Evolutionary conservation across 176 grass and related monocot genomes (phyloP).

Genomic region (Alopecurus myosuroides): DNA sequence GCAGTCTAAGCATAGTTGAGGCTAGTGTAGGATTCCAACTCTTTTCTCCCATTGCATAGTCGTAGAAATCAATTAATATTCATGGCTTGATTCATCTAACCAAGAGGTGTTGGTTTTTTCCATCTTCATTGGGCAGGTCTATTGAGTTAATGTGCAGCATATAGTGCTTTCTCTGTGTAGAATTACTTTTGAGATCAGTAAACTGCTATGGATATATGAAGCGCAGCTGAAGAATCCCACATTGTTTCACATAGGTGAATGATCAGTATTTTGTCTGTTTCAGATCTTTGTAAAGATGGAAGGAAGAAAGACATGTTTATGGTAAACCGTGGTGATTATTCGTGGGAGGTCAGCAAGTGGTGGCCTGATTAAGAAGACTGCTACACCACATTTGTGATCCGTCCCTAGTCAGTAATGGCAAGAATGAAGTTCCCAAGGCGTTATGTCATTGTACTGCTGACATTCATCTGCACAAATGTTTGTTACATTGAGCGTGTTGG

Average conservation of each 20-base stretch:
- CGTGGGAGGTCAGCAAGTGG: conserved; percentile 34
- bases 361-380: conserved; percentile 28
- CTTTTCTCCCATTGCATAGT: background rate
- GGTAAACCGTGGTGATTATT: conserved; percentile 32
- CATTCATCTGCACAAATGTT: conserved; percentile 3
- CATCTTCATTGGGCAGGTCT: conserved; percentile 5
- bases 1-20: background rate
- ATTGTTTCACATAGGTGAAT: background rate
- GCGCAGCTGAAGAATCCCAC: background rate
- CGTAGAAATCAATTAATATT: background rate
- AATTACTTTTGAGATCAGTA: conserved; percentile 12
- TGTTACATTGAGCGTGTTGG: background rate
- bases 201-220: conserved; percentile 9
- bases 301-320: conserved; percentile 16
- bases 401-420: background rate
- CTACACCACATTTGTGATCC: background rate
- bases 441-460: background rate
- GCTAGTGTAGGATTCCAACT: background rate
- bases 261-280: background rate
- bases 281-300: background rate
- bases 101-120: background rate
- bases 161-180: background rate
- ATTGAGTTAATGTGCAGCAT: background rate
- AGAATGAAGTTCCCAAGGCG: background rate
- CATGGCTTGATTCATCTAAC: background rate